Conservation (phyloP, 2,329 filamentous ascomycete genomes). For the Drechslera avenae region DNA sequence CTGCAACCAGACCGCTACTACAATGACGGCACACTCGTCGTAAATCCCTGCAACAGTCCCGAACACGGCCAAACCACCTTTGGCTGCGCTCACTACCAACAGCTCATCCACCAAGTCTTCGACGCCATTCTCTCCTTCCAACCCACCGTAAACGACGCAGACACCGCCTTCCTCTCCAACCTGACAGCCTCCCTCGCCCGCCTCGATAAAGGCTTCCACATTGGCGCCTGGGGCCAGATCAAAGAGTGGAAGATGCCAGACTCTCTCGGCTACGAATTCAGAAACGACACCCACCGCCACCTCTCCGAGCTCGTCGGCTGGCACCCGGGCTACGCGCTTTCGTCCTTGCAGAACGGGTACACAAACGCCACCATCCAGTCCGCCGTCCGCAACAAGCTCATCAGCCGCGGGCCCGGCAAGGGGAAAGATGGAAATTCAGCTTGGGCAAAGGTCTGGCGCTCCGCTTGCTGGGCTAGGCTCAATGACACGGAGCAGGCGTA, state of each 20-base stretch:
- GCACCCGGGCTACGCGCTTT: constrained; percentile 60
- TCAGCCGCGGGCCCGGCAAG: constrained; percentile 55
- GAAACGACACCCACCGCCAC: constrained; percentile 58
- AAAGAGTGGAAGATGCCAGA: constrained; percentile 58
- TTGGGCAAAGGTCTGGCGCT: constrained; percentile 64
- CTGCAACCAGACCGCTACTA: constrained; percentile 58
- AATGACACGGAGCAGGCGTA: constrained; percentile 59
- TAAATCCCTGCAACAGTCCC: constrained; percentile 64
- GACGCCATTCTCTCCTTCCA: constrained; percentile 32
- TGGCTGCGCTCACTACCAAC: constrained; percentile 60
- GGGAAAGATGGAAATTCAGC: constrained; percentile 58
- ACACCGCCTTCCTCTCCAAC: constrained; percentile 42
- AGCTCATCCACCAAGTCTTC: constrained; percentile 54
- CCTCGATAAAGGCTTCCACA: constrained; percentile 59
- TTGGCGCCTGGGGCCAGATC: constrained; percentile 52
- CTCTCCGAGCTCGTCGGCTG: constrained; percentile 63
- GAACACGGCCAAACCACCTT: constrained; percentile 61
- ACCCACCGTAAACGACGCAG: constrained; percentile 23
- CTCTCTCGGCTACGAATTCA: constrained; percentile 47
- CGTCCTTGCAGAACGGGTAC: constrained; percentile 50
- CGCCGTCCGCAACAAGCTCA: constrained; percentile 55
- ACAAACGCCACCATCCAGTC: constrained; percentile 51
- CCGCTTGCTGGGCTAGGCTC: constrained; percentile 61
- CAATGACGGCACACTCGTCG: constrained; percentile 59
- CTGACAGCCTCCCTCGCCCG: constrained; percentile 52